Base-by-base conservation (phyloP, 208 protist genomes). In the Leishmania tropica region DNA sequence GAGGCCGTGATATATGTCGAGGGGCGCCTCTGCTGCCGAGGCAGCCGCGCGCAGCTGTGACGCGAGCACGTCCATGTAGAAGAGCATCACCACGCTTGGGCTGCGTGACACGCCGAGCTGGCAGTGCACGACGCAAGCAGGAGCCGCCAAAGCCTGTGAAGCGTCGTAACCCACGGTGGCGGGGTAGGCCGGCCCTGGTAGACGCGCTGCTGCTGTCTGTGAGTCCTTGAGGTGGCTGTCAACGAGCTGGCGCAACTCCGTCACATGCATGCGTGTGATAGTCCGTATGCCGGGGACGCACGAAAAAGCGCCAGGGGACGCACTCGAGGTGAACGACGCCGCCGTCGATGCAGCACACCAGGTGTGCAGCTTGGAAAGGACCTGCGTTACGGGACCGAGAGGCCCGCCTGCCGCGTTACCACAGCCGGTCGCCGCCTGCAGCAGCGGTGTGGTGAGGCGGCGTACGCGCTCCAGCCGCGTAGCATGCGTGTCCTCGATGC, bases 71-170 rank as follows among this genome's bases (percentile, higher is more conserved):
- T 78, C 62, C 64, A 81, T 85, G 86, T 89, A 80, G 90, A 87
- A 88, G 40, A 87, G 79, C 73, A 93, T 79, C 62, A 96, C 89
- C 21, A 96, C 85, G 64, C 85, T 92, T 15, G 91, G 85, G 76
- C 95, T 98, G 45, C 95, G 89, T 35, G 93, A 96, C 17, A 91
- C 87, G 24, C 95, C 95, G 51, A 92, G 86, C 56, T 91, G 70
- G 74, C 95, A 98, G 79, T 98, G 95, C 56, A 98, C 90, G n/a
- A 98, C 56, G 15, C 89, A 81, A 54, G 85, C 83, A 31, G 89
- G 89, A 8, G 51, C 53, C 13, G 45, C 31, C 47, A 28, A 76
- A 21, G 81, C 35, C 47, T 28, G 37, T 3, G 80, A 31, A 74
- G 45, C 40, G 45, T 65, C 24, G 40, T 35, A 19, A 71, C n/a